phyloP scores from a whole-genome alignment of 345 rosid genomes.

The Alliaria petiolata region DNA sequence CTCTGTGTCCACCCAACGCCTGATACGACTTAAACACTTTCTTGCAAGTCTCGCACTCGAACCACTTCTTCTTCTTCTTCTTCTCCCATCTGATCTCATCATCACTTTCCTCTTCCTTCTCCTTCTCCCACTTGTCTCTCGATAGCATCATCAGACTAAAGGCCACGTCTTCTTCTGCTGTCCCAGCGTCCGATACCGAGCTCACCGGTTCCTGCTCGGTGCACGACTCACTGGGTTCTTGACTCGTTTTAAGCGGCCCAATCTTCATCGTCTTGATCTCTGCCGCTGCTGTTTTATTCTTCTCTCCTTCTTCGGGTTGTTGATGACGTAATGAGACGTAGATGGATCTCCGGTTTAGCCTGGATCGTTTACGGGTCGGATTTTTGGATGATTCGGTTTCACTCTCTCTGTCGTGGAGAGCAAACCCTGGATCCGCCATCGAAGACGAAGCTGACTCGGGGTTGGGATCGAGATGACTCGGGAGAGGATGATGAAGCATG shows the following conservation, averaged over 20 bases:
- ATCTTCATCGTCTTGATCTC: background rate
- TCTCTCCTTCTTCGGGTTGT: background rate
- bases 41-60: constrained; percentile 70
- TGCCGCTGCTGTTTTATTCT: constrained; percentile 9
- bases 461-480: constrained; percentile 29
- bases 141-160: constrained; percentile 86
- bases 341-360: constrained; percentile 36
- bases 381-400: constrained; percentile 74
- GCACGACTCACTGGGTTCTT: constrained; percentile 6
- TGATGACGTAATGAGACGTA: constrained; percentile 7
- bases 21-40: constrained; percentile 76
- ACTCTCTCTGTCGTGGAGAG: constrained; percentile 66
- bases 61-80: constrained; percentile 32
- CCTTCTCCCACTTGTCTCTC: constrained; percentile 63
- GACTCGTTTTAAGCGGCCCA: background rate
- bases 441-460: constrained; percentile 38
- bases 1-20: constrained; percentile 84
- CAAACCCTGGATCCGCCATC: constrained; percentile 56
- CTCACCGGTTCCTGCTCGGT: constrained; percentile 66
- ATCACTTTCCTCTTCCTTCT: too few relatives aligned
- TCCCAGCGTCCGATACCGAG: constrained; percentile 54
- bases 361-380: constrained; percentile 59
- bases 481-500: constrained; percentile 45
- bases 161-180: constrained; percentile 79
- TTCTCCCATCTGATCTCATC: constrained; percentile 45